These are phyloP conservation scores for Hymenoscyphus infarciens DNA, from an alignment of 2,329 filamentous ascomycete species.

Conservation along the genomic window DNA sequence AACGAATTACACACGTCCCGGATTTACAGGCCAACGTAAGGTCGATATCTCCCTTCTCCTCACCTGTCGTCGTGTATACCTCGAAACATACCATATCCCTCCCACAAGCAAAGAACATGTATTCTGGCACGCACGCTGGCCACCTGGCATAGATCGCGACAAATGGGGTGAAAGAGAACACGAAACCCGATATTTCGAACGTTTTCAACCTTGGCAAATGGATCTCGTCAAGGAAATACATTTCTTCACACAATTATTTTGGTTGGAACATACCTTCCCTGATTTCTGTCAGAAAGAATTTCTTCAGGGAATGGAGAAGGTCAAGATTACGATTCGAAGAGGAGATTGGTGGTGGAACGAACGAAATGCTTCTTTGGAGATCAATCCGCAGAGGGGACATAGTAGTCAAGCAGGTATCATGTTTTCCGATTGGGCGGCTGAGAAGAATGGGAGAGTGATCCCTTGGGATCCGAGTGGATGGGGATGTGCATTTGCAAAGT, in stretches of 20 bases:
- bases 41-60: constrained; percentile 23
- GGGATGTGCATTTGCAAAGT: constrained; percentile 22
- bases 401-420: not conserved
- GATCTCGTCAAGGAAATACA: constrained; percentile 11
- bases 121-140: constrained; percentile 21
- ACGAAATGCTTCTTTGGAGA: constrained; percentile 17
- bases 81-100: constrained; percentile 27
- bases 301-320: constrained; percentile 20
- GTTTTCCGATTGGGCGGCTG: not conserved
- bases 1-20: constrained; percentile 24
- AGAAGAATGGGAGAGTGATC: not conserved
- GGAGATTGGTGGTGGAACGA: constrained; percentile 32
- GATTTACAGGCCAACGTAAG: constrained; percentile 15
- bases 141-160: not conserved
- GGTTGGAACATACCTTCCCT: constrained; percentile 24
- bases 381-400: constrained; percentile 21
- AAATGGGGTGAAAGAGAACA: not conserved
- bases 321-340: constrained; percentile 28
- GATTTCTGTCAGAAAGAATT: constrained; percentile 9
- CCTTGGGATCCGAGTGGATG: constrained; percentile 11
- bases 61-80: constrained; percentile 25
- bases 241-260: constrained; percentile 26
- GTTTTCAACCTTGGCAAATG: constrained; percentile 8
- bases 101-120: constrained; percentile 21
- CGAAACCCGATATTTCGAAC: constrained; percentile 6